A percentile compares a stretch with the other conserved stretches of the same genome.
These are phyloP conservation scores for Aspergillus sp. DNA, from an alignment of 2,329 filamentous ascomycete genomes.

Conservation along the genomic window DNA sequence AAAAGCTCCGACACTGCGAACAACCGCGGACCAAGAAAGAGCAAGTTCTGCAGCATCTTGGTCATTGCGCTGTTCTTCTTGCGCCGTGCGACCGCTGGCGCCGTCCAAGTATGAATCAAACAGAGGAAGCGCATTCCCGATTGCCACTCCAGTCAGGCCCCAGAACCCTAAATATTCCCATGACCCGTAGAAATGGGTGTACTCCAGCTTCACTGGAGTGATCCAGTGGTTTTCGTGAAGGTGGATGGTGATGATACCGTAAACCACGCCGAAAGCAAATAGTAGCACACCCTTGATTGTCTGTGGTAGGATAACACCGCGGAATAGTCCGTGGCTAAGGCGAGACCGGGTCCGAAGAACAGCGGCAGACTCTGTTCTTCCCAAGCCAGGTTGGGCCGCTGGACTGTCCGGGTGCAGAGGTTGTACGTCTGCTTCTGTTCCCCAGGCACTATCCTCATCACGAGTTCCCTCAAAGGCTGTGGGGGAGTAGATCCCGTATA, in stretches of 20 bases:
- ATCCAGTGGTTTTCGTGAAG: slow-evolving; percentile 69
- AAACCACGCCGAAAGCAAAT: slow-evolving; percentile 76
- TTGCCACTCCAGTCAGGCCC: slow-evolving; percentile 73
- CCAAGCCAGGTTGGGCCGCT: slow-evolving; percentile 39
- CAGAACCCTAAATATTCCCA: slow-evolving; percentile 76
- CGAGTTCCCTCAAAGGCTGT: slow-evolving; percentile 56
- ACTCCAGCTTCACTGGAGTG: slow-evolving; percentile 61
- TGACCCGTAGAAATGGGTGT: slow-evolving; percentile 51
- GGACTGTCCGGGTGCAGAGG: slow-evolving; percentile 56
- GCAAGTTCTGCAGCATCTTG: slow-evolving; percentile 30
- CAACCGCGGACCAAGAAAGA: slow-evolving; percentile 67
- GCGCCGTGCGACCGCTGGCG: slow-evolving; percentile 37
- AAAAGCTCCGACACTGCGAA: slow-evolving; percentile 69
- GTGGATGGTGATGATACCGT: slow-evolving; percentile 77
- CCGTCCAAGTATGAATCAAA: slow-evolving; percentile 74
- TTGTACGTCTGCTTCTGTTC: slow-evolving; percentile 72
- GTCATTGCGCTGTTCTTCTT: slow-evolving; percentile 27
- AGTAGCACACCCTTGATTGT: slow-evolving; percentile 62
- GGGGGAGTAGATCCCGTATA: slow-evolving; percentile 86
- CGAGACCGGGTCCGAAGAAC: slow-evolving; percentile 35
- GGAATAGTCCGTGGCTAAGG: slow-evolving; percentile 39
- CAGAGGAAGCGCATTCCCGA: slow-evolving; percentile 81
- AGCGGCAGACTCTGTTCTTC: slow-evolving; percentile 25
- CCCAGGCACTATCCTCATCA: slow-evolving; percentile 72
- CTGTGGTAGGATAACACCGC: slow-evolving; percentile 54